Conservation (phyloP, 1,284 basidiomycete species). For the Ganoderma sp. region DNA sequence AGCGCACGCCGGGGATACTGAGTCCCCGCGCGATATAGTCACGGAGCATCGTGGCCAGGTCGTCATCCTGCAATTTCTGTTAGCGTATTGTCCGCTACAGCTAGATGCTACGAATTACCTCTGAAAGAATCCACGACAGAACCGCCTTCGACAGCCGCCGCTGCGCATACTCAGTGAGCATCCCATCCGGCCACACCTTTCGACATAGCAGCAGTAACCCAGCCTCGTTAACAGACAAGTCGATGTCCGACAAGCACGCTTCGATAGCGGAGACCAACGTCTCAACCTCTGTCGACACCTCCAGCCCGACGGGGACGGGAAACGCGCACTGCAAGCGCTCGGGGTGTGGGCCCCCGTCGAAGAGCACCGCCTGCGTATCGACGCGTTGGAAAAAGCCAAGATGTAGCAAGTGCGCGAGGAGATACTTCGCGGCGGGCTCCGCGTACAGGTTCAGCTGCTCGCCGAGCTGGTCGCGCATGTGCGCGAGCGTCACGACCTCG, state of each 20-base stretch:
- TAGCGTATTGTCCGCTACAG: neutral
- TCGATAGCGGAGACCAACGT: conserved; percentile 75
- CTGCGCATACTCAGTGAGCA: conserved; percentile 72
- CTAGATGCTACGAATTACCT: conserved; percentile 50
- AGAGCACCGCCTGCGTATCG: conserved; percentile 46
- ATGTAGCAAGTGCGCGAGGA: conserved; percentile 65
- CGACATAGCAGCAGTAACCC: conserved; percentile 69
- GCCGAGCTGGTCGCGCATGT: conserved; percentile 67
- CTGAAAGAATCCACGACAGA: conserved; percentile 65
- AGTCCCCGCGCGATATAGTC: conserved; percentile 63
- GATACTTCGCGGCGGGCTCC: conserved; percentile 55
- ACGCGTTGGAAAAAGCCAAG: conserved; percentile 63
- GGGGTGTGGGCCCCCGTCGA: conserved; percentile 41
- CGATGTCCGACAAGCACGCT: conserved; percentile 68
- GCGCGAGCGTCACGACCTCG: conserved; percentile 62
- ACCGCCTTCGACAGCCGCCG: conserved; percentile 58
- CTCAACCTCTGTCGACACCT: conserved; percentile 75
- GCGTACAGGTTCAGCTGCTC: conserved; percentile 62
- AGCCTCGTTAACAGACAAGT: conserved; percentile 75
- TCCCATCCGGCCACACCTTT: conserved; percentile 73
- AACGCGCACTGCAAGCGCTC: conserved; percentile 56
- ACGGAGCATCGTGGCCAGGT: conserved; percentile 63
- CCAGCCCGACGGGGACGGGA: conserved; percentile 71
- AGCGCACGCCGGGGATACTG: conserved; percentile 68
- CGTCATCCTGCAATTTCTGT: conserved; percentile 55